Evolutionary conservation across 176 grass and related monocot genomes (phyloP), one percentile per base, ranked within the genome.

Genomic region (Carex pumila): DNA sequence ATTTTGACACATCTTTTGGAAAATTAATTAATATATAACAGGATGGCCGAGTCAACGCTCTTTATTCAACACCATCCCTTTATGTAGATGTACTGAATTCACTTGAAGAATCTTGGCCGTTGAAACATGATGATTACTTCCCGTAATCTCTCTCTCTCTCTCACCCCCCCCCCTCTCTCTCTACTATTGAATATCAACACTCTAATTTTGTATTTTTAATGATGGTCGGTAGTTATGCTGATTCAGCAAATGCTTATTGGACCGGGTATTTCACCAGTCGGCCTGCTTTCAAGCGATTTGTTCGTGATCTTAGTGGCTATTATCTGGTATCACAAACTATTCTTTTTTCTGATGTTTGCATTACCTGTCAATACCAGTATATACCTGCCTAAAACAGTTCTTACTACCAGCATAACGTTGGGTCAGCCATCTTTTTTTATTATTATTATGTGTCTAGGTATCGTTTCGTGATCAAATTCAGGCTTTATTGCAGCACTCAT

Each of bases 1-100:
- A 62, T 25, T 62, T 56, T 77, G 50, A 54, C 25, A 56, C 25
- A 76, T 76, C 47, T 53, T 77, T 50, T 53, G 13, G 15, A 12
- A 65, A 18, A 52, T 82, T 82, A 30, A 65, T 32, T 77, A 32
- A 30, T 76, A 55, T 76, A 55, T 55, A 58, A 83, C 88, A 97
- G 94, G 94, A 97, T 83, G 94, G 92, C 30, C 83, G 89, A 88
- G 90, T 97, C 31, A 92, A 97, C 58, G 92, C 90, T 1, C 67
- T 97, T 64, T 97, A 97, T 90, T 97, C 94, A 77, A 91, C 94
- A 81, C 94, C 94, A 43, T 94, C 94, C 31, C 89, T 94, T 86
- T 97, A 97, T 82, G 92, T 88, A 70, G 92, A 97, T 91, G 92
- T 90, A 84, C 89, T 94, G 72, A 87, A 97, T 90, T 82, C 92